These are phyloP conservation scores for Schoenoplectus triqueter DNA, from an alignment of 202 grass and related monocot species.

Conservation along the genomic window DNA sequence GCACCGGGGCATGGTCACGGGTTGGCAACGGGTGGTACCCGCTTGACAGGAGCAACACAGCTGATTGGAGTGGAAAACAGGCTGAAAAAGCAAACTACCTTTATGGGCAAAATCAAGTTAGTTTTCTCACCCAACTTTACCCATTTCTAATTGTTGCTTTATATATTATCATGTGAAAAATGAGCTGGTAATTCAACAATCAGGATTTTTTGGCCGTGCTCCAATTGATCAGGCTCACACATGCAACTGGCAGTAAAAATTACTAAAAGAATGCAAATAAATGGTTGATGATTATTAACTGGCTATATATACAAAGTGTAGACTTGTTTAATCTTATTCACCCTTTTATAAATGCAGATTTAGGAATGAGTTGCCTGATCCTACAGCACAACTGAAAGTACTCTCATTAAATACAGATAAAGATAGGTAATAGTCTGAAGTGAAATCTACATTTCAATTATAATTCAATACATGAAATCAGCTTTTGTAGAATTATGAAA, in stretches of 20 bases:
- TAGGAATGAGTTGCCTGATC: constrained; percentile 95
- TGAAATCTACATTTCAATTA: constrained; percentile 32
- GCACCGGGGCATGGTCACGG: constrained; percentile 33
- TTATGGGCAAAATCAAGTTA: constrained; percentile 96
- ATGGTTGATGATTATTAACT: constrained; percentile 1
- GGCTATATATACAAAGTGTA: constrained; percentile 1
- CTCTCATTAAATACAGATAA: constrained; percentile 91
- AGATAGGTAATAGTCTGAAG: constrained; percentile 55
- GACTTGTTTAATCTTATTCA: constrained; percentile 30
- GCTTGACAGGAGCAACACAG: constrained; percentile 24
- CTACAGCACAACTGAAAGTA: constrained; percentile 80
- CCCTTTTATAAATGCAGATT: constrained; percentile 60
- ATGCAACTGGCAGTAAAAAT: constrained; percentile 1
- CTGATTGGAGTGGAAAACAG: constrained; percentile 74
- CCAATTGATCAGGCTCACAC: not conserved
- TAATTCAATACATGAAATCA: constrained; percentile 30
- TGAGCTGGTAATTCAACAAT: not conserved
- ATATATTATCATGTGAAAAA: constrained; percentile 6
- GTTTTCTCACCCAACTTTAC: constrained; percentile 38
- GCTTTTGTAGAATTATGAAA: constrained; percentile 21
- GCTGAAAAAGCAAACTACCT: constrained; percentile 93
- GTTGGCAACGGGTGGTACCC: constrained; percentile 33
- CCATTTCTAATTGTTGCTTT: not conserved
- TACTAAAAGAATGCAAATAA: not conserved
- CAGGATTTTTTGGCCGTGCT: not conserved